A percentile compares a stretch with the other conserved stretches of the same genome.
phyloP scores from a whole-genome alignment of 257 asterid species.

The Mitragyna speciosa region DNA sequence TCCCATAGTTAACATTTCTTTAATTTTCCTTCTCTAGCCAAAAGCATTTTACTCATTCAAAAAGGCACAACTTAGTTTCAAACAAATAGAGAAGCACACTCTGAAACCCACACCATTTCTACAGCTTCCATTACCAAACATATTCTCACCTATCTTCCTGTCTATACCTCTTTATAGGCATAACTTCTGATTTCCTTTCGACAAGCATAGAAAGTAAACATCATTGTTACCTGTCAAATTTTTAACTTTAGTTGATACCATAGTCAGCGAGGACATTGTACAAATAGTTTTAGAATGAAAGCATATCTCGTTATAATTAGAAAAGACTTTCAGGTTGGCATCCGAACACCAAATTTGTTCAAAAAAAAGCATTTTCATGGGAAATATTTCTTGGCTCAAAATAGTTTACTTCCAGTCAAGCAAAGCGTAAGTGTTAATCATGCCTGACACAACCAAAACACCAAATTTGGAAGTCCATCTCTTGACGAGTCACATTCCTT shows the following conservation, averaged over 20 bases:
- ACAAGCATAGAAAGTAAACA: too few relatives aligned
- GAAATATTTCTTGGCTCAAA: too few relatives aligned
- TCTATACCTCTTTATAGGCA: not conserved
- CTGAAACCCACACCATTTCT: not conserved
- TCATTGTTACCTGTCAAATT: too few relatives aligned
- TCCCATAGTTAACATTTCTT: not conserved
- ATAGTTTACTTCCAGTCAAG: too few relatives aligned
- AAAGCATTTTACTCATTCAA: not conserved
- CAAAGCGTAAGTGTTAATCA: not conserved
- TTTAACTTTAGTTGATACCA: too few relatives aligned
- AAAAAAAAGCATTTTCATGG: too few relatives aligned
- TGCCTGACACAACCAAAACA: not conserved
- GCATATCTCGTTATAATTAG: too few relatives aligned
- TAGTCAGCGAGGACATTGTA: too few relatives aligned
- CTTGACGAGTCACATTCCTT: not conserved
- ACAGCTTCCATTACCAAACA: not conserved
- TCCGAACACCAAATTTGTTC: too few relatives aligned
- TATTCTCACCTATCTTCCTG: not conserved
- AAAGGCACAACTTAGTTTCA: slow-evolving; percentile 2
- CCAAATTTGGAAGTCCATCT: not conserved
- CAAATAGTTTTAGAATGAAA: too few relatives aligned
- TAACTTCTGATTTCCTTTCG: too few relatives aligned
- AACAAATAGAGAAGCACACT: not conserved
- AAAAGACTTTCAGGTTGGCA: too few relatives aligned
- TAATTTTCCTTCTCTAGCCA: not conserved